Evolutionary conservation across 805 yeast species (phyloP).

Genomic region (Nakazawaea peltata): DNA sequence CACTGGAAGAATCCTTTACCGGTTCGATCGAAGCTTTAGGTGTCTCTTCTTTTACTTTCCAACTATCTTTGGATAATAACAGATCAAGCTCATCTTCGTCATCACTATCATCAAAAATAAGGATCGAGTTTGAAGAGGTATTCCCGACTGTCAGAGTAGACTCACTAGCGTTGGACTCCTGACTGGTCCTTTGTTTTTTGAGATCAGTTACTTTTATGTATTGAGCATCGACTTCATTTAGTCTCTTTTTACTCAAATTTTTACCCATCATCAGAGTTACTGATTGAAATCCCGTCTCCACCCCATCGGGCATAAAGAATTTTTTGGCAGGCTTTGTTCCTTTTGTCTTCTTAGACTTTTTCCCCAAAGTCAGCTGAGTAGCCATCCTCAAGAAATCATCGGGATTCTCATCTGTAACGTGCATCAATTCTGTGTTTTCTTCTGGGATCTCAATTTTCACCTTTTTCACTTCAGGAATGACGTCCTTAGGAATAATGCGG

Average conservation of each 20-base stretch:
- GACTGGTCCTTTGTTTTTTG: no score
- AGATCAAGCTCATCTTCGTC: slow-evolving; percentile 10
- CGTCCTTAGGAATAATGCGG: slow-evolving; percentile 57
- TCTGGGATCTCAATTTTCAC: slow-evolving; percentile 57
- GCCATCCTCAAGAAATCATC: slow-evolving; percentile 61
- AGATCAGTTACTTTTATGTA: no score
- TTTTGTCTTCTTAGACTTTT: slow-evolving; percentile 15
- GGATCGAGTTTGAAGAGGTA: not conserved
- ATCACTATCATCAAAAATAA: slow-evolving; percentile 4
- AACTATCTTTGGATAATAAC: not conserved
- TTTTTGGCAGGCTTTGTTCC: slow-evolving; percentile 26
- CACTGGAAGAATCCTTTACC: no score
- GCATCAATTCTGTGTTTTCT: slow-evolving; percentile 49
- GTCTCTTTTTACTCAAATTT: no score
- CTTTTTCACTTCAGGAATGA: slow-evolving; percentile 50
- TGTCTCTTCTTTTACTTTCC: not conserved
- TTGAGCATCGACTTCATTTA: no score
- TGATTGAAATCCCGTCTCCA: slow-evolving; percentile 51
- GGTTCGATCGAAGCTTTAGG: no score
- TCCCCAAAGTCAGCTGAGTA: slow-evolving; percentile 51
- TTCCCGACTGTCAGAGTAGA: no score
- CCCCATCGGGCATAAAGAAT: slow-evolving; percentile 72
- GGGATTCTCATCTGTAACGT: slow-evolving; percentile 43
- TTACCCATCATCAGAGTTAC: slow-evolving; percentile 35
- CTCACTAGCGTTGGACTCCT: no score